These are phyloP conservation scores for Phragmites australis DNA, from an alignment of 176 grass and related monocot genomes.

Conservation along the genomic window DNA sequence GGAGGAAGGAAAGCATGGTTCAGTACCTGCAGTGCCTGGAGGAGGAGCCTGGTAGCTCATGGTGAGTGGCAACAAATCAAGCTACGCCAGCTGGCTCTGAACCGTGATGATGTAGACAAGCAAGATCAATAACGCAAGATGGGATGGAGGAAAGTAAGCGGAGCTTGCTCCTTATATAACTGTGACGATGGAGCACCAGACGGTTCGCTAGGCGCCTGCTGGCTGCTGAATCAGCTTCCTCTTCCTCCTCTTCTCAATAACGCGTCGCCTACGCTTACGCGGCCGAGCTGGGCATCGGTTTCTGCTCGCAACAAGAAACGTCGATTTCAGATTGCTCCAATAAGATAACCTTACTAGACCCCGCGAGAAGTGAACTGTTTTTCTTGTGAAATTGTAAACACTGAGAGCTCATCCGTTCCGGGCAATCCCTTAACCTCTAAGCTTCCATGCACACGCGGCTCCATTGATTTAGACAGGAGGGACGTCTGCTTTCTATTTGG, in stretches of 20 bases:
- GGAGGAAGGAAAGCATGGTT: neutral
- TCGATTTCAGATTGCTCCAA: neutral
- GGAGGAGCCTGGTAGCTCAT: constrained; percentile 48
- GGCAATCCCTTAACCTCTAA: neutral
- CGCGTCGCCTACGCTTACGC: neutral
- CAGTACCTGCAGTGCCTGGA: constrained; percentile 40
- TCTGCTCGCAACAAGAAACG: neutral
- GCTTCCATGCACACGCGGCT: neutral
- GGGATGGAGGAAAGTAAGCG: neutral
- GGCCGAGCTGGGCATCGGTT: neutral
- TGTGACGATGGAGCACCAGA: no score
- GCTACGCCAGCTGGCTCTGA: neutral
- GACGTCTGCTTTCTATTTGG: neutral
- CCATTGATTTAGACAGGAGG: no score
- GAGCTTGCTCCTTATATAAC: no score
- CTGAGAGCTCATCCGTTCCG: no score
- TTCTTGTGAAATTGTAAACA: no score
- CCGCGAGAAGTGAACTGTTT: no score
- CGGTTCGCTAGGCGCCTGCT: no score
- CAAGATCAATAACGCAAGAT: neutral
- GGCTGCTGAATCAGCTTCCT: neutral
- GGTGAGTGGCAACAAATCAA: neutral
- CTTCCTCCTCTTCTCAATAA: neutral
- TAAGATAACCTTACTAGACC: no score
- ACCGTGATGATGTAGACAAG: neutral